Evolutionary conservation across 805 yeast genomes (phyloP), one percentile per base, ranked within the genome.

Genomic region (Myxozyma monticola): DNA sequence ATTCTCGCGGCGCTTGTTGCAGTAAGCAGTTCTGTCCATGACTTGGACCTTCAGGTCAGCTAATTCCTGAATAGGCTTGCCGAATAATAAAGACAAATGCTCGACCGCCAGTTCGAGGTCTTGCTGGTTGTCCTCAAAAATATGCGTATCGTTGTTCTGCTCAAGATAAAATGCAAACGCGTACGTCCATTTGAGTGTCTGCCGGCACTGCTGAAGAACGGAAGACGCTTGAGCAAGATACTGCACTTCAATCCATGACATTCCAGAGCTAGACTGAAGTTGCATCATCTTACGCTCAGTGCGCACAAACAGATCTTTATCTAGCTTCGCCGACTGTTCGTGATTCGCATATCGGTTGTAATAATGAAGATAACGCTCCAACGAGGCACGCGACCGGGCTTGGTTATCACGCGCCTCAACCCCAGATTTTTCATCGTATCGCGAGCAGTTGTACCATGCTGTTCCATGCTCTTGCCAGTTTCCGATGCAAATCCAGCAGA

Each of bases 401-500:
- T 74, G 70, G 10, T 66, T 69, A 44, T 71, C 72, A 9, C 73
- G 65, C 7, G 66, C 70, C 17, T 64, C 70, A 44, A 71, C 70
- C 47, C 65, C 55, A 8, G 74, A 76, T 22, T 71, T 71, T 37
- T 73, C 76, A 39, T 76, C 75, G 65, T 67, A 85, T 44, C 80
- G 69, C 53, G 78, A 80, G 64, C 98, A 91, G 50, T 80, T 78
- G 67, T 80, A 89, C 68, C 73, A 80, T 37, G 73, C 70, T 25
- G 75, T 72, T 2, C 80, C 81, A 69, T 91, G 98, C 14, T 68
- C 69, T 0, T 65, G 62, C 99, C 99, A 91, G 29, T 73, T 77
- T 2, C 83, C 83, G 54, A 79, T 65, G 68, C 99, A 93, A 34
- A 90, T 81, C 99, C 99, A 93, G 68, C 99, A 93, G 64, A 89